Evolutionary conservation across 163 green algal species (phyloP).

Genomic region (Chlamydomonas reinhardtii): DNA sequence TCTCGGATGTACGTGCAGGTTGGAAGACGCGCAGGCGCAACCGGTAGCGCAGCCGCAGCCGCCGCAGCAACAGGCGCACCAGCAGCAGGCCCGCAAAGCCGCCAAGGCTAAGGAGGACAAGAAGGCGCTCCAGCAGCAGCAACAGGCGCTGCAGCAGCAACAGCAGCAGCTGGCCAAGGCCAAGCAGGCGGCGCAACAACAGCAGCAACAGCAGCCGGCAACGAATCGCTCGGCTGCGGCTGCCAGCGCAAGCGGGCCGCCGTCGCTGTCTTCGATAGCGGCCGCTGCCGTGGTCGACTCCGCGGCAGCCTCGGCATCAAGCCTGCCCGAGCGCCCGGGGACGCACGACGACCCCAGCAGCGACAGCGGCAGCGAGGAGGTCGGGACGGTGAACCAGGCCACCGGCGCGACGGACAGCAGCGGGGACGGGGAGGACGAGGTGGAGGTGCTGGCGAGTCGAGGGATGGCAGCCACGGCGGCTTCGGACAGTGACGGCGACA

Average conservation of each 20-base stretch:
- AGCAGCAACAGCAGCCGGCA: background rate
- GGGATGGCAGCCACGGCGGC: background rate
- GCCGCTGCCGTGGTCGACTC: background rate
- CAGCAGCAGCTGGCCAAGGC: slow-evolving; percentile 27
- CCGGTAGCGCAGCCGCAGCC: slow-evolving; percentile 24
- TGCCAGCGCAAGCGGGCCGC: slow-evolving; percentile 1
- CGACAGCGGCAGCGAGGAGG: slow-evolving; percentile 41
- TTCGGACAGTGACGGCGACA: slow-evolving; percentile 17
- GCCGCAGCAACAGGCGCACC: slow-evolving; percentile 23
- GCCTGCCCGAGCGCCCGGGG: background rate
- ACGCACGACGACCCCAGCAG: background rate
- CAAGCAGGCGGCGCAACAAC: background rate
- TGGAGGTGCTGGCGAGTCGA: slow-evolving; percentile 1
- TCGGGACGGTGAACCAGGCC: slow-evolving; percentile 48
- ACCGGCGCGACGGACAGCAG: slow-evolving; percentile 43
- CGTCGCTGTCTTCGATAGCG: slow-evolving; percentile 4
- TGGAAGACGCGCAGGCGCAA: slow-evolving; percentile 31
- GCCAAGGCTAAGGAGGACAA: too few relatives aligned
- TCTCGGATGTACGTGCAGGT: background rate
- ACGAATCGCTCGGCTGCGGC: background rate
- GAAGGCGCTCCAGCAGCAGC: slow-evolving; percentile 10
- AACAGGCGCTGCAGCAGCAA: slow-evolving; percentile 21
- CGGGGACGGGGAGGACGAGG: slow-evolving; percentile 41
- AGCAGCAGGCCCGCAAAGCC: background rate
- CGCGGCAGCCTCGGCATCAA: background rate